Percentiles rank a stretch among this genome's conserved stretches.
Evolutionary conservation across 768 basidiomycete genomes (phyloP).

Genomic region (Glaciozyma martinii): DNA sequence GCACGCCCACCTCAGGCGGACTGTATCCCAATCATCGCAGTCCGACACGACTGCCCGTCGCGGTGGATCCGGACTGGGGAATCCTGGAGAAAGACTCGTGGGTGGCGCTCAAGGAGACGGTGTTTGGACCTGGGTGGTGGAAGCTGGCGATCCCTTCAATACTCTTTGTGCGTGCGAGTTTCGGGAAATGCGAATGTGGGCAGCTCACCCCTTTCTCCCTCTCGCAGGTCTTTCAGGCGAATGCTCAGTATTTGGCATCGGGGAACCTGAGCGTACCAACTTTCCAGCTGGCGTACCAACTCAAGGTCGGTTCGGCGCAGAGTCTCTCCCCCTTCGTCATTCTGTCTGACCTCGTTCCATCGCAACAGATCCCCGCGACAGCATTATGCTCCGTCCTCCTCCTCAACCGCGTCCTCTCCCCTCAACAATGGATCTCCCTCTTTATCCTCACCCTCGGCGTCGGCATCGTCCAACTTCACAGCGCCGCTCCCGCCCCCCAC

Average conservation of each 20-base stretch:
- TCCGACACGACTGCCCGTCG: neutral
- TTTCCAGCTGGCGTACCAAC: conserved; percentile 94
- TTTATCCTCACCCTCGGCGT: neutral
- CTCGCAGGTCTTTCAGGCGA: conserved; percentile 21
- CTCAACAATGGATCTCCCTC: conserved; percentile 62
- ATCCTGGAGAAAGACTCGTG: conserved; percentile 13
- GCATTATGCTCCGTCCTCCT: conserved; percentile 83
- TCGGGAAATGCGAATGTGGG: too few relatives aligned
- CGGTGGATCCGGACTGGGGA: neutral
- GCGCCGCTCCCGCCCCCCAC: neutral
- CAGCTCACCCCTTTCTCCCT: too few relatives aligned
- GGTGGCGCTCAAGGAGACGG: conserved; percentile 41
- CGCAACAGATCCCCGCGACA: conserved; percentile 51
- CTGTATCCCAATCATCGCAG: neutral
- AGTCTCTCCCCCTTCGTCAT: neutral
- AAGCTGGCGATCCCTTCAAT: conserved; percentile 90
- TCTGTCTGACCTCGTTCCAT: too few relatives aligned
- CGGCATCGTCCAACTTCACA: neutral
- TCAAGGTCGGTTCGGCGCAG: conserved; percentile 48
- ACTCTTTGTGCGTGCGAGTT: conserved; percentile 50
- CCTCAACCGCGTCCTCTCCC: conserved; percentile 51
- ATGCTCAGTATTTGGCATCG: conserved; percentile 84
- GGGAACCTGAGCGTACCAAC: conserved; percentile 85
- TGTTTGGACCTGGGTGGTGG: conserved; percentile 85
- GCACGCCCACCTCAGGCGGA: neutral